phyloP scores from a whole-genome alignment of 257 asterid genomes.

The Gardenia jasminoides region DNA sequence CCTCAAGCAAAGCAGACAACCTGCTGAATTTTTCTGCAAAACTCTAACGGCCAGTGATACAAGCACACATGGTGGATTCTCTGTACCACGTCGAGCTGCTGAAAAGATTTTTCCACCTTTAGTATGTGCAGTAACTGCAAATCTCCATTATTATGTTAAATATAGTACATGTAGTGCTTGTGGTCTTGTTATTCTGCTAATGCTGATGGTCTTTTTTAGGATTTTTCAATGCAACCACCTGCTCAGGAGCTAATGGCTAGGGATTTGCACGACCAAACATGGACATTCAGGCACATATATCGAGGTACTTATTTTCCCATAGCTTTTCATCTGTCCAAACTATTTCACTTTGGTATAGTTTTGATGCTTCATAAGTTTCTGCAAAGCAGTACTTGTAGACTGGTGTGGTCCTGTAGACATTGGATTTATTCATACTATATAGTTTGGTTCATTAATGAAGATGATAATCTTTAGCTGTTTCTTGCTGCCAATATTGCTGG shows the following conservation, averaged over 20 bases:
- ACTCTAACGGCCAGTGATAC: conserved; percentile 98
- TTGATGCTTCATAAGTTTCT: not conserved
- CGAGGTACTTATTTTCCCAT: conserved; percentile 52
- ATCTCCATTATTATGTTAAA: not conserved
- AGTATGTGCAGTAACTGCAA: conserved; percentile 37
- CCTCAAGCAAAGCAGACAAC: conserved; percentile 79
- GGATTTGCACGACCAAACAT: conserved; percentile 92
- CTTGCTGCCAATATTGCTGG: not conserved
- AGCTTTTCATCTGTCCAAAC: not conserved
- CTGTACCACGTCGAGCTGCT: conserved; percentile 98
- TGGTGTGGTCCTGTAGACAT: not conserved
- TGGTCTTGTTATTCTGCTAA: conserved; percentile 9
- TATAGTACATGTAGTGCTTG: not conserved
- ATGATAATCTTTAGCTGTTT: not conserved
- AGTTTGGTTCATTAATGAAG: not conserved
- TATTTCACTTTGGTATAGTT: not conserved
- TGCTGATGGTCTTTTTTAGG: conserved; percentile 41
- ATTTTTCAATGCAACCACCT: conserved; percentile 98
- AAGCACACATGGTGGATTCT: conserved; percentile 99
- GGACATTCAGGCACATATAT: conserved; percentile 95
- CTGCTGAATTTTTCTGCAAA: conserved; percentile 91
- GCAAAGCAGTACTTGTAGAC: not conserved
- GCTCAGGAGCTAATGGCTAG: conserved; percentile 85
- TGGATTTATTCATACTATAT: too few species aligned
- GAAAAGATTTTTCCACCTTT: conserved; percentile 95